Evolutionary conservation across 371 early-diverging fungal species (phyloP).

Genomic region (Actinomortierella wolfii): DNA sequence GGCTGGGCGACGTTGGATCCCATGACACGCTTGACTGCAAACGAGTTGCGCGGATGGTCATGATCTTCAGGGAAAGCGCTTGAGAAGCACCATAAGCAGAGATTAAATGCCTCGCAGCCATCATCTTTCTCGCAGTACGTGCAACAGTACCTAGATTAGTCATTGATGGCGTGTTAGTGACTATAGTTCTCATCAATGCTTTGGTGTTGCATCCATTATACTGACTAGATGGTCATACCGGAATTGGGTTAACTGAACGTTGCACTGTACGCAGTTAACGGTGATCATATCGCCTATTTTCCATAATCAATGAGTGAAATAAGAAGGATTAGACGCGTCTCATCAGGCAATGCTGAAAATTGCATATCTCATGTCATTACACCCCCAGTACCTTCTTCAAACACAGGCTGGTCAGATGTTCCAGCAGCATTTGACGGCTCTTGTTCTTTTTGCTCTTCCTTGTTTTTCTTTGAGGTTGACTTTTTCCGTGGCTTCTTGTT

Average conservation of each 20-base stretch:
- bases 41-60: constrained; percentile 76
- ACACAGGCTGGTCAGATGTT: too few species aligned
- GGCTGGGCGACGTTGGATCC: constrained; percentile 53
- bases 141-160: constrained; percentile 79
- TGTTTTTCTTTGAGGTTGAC: not conserved
- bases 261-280: constrained; percentile 35
- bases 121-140: constrained; percentile 78
- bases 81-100: constrained; percentile 68
- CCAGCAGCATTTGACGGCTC: not conserved
- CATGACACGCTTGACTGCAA: constrained; percentile 74
- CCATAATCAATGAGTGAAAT: too few species aligned
- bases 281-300: not conserved
- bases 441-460: too few species aligned
- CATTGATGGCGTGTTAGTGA: constrained; percentile 61
- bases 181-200: constrained; percentile 70
- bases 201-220: constrained; percentile 16
- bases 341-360: too few species aligned
- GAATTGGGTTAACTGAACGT: constrained; percentile 37
- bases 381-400: too few species aligned
- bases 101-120: constrained; percentile 19
- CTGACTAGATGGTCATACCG: constrained; percentile 14
- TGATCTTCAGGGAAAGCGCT: constrained; percentile 76
- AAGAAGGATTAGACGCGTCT: too few species aligned
- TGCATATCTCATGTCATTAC: too few species aligned
- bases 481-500: constrained; percentile 12